These are phyloP conservation scores for Cryphonectria carpinicola DNA, from an alignment of 2,329 filamentous ascomycete genomes.

Conservation along the genomic window DNA sequence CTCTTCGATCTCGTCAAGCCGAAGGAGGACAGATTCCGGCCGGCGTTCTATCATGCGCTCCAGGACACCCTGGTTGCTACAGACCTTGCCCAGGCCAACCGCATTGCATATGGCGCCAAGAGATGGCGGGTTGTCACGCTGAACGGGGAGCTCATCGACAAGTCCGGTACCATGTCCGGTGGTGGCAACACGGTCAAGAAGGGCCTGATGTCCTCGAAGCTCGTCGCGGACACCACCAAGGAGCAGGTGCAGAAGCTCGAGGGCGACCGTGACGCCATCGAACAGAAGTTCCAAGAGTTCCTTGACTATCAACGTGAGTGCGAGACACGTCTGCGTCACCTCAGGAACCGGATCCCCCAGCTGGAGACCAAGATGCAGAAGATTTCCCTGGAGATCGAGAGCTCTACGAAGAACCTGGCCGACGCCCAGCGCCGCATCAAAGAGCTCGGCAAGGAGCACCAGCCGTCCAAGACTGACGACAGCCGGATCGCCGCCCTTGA, in stretches of 20 bases:
- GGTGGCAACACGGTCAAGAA: constrained; percentile 89
- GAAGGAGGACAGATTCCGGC: constrained; percentile 83
- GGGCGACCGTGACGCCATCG: constrained; percentile 80
- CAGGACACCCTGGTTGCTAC: constrained; percentile 93
- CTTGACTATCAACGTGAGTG: constrained; percentile 83
- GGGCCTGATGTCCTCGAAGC: constrained; percentile 95
- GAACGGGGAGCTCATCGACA: constrained; percentile 93
- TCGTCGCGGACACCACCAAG: constrained; percentile 82
- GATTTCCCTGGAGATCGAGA: constrained; percentile 84
- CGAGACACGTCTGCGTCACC: constrained; percentile 71
- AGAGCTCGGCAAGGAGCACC: constrained; percentile 80
- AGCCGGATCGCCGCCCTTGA: constrained; percentile 72
- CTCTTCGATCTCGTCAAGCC: constrained; percentile 91
- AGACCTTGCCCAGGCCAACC: constrained; percentile 93
- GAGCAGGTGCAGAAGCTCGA: constrained; percentile 90
- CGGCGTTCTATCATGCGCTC: constrained; percentile 93
- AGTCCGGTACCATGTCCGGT: constrained; percentile 98
- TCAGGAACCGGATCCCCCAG: constrained; percentile 78
- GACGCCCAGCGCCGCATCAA: constrained; percentile 85
- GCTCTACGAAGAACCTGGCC: constrained; percentile 78
- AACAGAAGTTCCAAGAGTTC: constrained; percentile 81
- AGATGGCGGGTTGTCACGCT: constrained; percentile 97
- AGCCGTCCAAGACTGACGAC: constrained; percentile 80
- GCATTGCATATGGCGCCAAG: constrained; percentile 91
- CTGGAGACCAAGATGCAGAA: constrained; percentile 93